Conservation (phyloP, 345 rosid genomes). For the Lepidium africanum region DNA sequence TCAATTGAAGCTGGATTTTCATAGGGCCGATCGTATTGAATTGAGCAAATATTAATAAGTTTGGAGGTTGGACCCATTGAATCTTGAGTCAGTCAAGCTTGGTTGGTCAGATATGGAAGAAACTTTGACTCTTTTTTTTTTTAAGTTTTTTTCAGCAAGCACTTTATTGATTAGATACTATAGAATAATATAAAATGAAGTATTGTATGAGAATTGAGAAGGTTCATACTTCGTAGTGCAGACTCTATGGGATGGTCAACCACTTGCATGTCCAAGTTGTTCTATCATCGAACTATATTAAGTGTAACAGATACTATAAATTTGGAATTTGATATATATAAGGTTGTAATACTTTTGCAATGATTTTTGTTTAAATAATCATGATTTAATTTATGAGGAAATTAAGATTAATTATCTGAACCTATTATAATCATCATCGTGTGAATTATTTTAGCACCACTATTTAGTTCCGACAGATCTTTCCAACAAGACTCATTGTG, state of each 20-base stretch:
- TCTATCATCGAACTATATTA: conserved; percentile 10
- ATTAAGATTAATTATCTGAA: no score
- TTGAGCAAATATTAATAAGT: not conserved
- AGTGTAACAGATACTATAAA: not conserved
- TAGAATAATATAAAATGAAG: not conserved
- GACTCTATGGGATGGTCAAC: not conserved
- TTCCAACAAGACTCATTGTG: not conserved
- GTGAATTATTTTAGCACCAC: not conserved
- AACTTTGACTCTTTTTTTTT: conserved; percentile 4
- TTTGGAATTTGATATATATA: no score
- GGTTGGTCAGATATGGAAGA: conserved; percentile 24
- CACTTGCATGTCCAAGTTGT: conserved; percentile 13
- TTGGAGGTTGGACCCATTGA: not conserved
- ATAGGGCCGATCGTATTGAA: not conserved
- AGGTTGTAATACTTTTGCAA: no score
- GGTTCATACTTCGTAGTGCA: conserved; percentile 3
- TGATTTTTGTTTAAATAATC: no score
- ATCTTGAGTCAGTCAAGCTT: conserved; percentile 6
- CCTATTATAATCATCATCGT: no score
- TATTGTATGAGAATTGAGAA: not conserved
- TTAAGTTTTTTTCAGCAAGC: not conserved
- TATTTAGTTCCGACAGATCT: not conserved
- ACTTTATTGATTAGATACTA: not conserved
- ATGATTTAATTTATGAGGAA: no score
- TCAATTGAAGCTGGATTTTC: not conserved